phyloP scores from a whole-genome alignment of 768 basidiomycete species.

The Strobilomyces confusus region DNA sequence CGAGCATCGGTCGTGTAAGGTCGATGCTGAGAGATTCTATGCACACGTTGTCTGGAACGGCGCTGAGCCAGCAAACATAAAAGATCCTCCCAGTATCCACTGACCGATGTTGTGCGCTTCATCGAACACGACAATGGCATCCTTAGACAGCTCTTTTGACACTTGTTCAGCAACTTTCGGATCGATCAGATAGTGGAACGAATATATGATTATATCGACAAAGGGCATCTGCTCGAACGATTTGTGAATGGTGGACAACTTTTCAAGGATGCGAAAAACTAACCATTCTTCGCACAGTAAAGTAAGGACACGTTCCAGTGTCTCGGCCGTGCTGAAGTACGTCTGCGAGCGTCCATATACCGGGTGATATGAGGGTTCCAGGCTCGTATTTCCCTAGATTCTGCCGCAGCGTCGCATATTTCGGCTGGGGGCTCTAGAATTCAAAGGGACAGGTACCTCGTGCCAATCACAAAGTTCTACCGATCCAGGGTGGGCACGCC shows the following conservation, averaged over 20 bases:
- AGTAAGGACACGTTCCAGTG: slow-evolving; percentile 89
- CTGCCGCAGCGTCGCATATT: slow-evolving; percentile 37
- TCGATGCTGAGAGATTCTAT: slow-evolving; percentile 98
- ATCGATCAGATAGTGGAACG: slow-evolving; percentile 97
- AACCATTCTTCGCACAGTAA: slow-evolving; percentile 94
- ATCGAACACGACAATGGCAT: slow-evolving; percentile 98
- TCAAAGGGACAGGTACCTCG: slow-evolving; percentile 57
- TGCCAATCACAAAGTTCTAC: slow-evolving; percentile 93
- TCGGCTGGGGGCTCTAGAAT: background rate
- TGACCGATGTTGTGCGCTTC: slow-evolving; percentile 98
- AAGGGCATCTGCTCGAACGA: slow-evolving; percentile 77
- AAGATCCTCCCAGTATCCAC: slow-evolving; percentile 13
- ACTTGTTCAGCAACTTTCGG: slow-evolving; percentile 99
- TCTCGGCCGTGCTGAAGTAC: slow-evolving; percentile 85
- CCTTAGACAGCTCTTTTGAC: slow-evolving; percentile 95
- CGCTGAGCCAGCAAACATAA: slow-evolving; percentile 1
- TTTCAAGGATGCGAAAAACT: slow-evolving; percentile 15
- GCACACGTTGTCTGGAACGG: slow-evolving; percentile 83
- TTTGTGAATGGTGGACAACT: background rate
- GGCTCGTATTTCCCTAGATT: slow-evolving; percentile 78
- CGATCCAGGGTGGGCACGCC: slow-evolving; percentile 81
- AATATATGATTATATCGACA: slow-evolving; percentile 95
- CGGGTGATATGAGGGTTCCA: slow-evolving; percentile 76
- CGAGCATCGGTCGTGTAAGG: slow-evolving; percentile 94
- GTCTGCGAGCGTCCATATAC: slow-evolving; percentile 94